Base-by-base conservation (phyloP, 1,139 yeast species). In the Williopsis jadinii region DNA sequence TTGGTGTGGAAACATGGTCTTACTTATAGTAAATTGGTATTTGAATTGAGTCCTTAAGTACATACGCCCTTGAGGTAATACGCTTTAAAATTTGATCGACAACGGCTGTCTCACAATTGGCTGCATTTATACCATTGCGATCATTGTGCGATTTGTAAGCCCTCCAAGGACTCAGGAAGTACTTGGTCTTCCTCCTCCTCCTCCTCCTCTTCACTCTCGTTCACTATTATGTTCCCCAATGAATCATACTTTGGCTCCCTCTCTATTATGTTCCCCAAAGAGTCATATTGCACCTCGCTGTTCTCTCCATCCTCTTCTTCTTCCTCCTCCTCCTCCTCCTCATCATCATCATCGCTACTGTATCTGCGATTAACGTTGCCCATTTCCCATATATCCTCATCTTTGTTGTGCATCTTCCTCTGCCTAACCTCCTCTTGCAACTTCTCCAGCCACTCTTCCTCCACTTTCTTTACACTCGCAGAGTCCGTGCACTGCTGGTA, bases 401-500 rank as follows among this genome's bases (percentile, higher is more conserved):
- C 66, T 13, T 59, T 63, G 2, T 64, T 61, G 32, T 61, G 71
- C 30, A 73, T 70, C 54, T 79, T 78, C 44, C 95, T 70, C 40
- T 80, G 82, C 46, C 72, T 72, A 24, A 75, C 76, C 53, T 86
- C 97, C 41, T 69, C 63, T 44, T 85, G 94, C 11, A 87, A 64
- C 55, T 71, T 70, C 27, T 68, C 76, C 52, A 90, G 63, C 86
- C 95, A 92, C 31, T 67, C 77, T 30, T 80, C 80, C 61, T 92
- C 95, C 0, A 92, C 96, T 36, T 60, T 63, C 41, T 73, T 68
- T 0, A 94, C 79, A 9, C 92, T 82, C 4, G 73, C 88, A 1
- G 84, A 74, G 54, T 92, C 96, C 0, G 90, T 78, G 61, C 98
- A 92, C 35, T 73, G 59, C 40, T 81, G 83, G 55, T 94, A 94